A percentile compares a stretch with the other conserved stretches of the same genome.
Conservation (phyloP, 2,329 filamentous ascomycete species). For the Pseudophaeomoniella oleicola region DNA sequence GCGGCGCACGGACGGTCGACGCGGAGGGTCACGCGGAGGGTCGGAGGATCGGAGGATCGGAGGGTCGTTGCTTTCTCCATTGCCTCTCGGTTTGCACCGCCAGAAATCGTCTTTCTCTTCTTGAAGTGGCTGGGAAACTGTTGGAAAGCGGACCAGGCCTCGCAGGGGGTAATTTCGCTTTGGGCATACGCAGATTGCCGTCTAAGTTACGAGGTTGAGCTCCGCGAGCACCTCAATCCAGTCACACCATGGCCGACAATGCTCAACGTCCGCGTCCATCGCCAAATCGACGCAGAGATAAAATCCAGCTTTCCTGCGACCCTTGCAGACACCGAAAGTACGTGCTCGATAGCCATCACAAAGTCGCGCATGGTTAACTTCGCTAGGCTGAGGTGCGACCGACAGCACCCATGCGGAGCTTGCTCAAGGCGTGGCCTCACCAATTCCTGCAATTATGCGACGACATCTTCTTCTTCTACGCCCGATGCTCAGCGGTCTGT, state of each 20-base stretch:
- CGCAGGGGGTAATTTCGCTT: constrained; percentile 1
- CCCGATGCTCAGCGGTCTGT: constrained; percentile 10
- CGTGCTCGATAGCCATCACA: constrained; percentile 9
- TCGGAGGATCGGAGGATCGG: constrained; percentile 10
- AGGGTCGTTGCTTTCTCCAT: constrained; percentile 7
- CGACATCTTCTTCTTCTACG: constrained; percentile 12
- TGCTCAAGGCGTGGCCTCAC: constrained; percentile 14
- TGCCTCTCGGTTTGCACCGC: constrained; percentile 5
- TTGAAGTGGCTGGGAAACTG: constrained; percentile 4
- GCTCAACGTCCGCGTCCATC: constrained; percentile 12
- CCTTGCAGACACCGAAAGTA: constrained; percentile 16
- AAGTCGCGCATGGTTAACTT: constrained; percentile 9
- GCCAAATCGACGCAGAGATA: constrained; percentile 14
- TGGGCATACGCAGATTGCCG: constrained; percentile 2
- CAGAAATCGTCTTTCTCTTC: constrained; percentile 8
- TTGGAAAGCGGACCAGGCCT: constrained; percentile 4
- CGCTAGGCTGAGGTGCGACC: constrained; percentile 15
- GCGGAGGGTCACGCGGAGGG: too few relatives aligned
- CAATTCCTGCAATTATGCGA: constrained; percentile 17
- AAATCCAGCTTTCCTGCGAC: constrained; percentile 16
- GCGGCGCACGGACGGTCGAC: constrained; percentile 2
- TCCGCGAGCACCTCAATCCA: constrained; percentile 7
- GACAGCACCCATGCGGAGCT: constrained; percentile 14
- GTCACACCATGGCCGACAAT: constrained; percentile 12
- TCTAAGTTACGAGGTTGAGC: constrained; percentile 6